Evolutionary conservation across 768 basidiomycete genomes (phyloP), one percentile per base, ranked within the genome.

Genomic region (Phylloporus sp.): DNA sequence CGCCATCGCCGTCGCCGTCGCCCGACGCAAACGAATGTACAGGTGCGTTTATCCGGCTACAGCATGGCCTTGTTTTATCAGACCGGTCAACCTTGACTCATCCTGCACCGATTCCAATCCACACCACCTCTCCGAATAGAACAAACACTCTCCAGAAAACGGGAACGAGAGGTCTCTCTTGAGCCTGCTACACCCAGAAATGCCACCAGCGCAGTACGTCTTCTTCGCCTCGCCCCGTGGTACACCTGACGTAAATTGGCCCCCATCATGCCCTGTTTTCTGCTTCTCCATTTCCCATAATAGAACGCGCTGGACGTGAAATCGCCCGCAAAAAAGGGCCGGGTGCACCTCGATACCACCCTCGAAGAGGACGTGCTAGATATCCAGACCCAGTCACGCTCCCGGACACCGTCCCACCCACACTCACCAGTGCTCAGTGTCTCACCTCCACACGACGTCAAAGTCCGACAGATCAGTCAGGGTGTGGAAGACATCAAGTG

Each of bases 401-500:
- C 68, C n/a, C 59, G 59, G 35, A 69, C 66, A 0, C 68, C 69
- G 3, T 65, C 70, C 5, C 43, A 62, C 18, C 60, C 70, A 2
- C 57, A 63, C 22, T 68, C 66, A 0, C 66, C 64, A 3, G 59
- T 41, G 5, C 60, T 66, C 28, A 75, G 76, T 47, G 76, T 74
- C 49, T 89, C 89, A n/a, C 87, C 89, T 4, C 85, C 83, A 4
- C 80, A 82, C 57, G 86, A 89, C 68, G 80, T 86, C 71, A 89
- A 86, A 73, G 81, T 86, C 52, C 79, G 85, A 46, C 87, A 88
- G 71, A 87, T 88, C 59, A 88, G 85, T 55, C 83, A 83, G 61
- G 84, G 85, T 24, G 86, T 89, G 28, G 86, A 88, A 66, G 88
- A 89, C 63, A 79, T 88, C 56, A 82, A 74, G 62, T 87, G 86